Evolutionary conservation across 2,329 filamentous ascomycete genomes (phyloP), one percentile per base, ranked within the genome.

Genomic region (Fusarium anguioides): DNA sequence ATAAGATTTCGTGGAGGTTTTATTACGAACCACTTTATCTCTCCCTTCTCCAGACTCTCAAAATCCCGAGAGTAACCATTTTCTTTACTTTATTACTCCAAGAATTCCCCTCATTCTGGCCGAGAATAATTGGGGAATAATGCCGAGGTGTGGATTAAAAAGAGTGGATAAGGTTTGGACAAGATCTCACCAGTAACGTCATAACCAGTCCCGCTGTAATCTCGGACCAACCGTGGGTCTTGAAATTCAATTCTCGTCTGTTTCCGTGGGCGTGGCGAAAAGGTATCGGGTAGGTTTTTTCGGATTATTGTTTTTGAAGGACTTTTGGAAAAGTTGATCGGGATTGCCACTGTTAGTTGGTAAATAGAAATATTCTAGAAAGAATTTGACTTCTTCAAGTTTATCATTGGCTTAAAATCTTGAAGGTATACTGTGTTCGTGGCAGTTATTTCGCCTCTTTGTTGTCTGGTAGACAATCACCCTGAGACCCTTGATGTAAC

Each of bases 81-180:
- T 5, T 31, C 14, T 14, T 14, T 31, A 6, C 33, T 33, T n/a
- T 31, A 21, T 61, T 61, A 62, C 59, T 61, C 59, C 59, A 61
- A 61, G 29, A 17, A 18, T 37, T 31, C 49, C 54, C 54, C 54
- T 61, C 40, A 61, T 50, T 21, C 29, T 26, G 40, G n/a, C 47
- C 56, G 40, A 62, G 57, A 61, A 61, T 44, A 61, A 61, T 62
- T 55, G 59, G 59, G 48, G 57, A 61, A 61, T 61, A 62, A 23
- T 41, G 57, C 59, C 59, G 59, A 62, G 56, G 48, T 61, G 47
- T 40, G 40, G 20, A 29, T 21, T 45, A 33, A 31, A 12, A 24
- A 29, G 9, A 46, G 58, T 61, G 59, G 59, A 20, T 44, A 61
- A 40, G 24, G 11, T 37, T 14, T 27, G 35, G 24, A 47, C 46